Percentiles rank a stretch among this genome's conserved stretches.
Conservation (phyloP, 2,329 filamentous ascomycete genomes). For the Aureobasidium sp. region DNA sequence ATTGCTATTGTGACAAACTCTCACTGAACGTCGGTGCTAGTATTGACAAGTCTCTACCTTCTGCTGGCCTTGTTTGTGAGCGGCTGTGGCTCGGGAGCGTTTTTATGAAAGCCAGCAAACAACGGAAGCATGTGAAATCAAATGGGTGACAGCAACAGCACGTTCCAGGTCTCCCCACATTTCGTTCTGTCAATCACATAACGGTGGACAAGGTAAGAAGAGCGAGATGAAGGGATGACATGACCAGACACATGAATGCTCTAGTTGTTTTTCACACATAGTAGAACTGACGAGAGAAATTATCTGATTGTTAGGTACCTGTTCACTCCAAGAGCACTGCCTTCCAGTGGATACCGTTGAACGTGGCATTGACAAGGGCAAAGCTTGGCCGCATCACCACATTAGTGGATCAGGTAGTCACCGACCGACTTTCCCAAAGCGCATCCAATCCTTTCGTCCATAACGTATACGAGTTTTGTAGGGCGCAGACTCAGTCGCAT, state of each 20-base stretch:
- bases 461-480: not conserved
- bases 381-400: constrained; percentile 7
- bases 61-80: not conserved
- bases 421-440: constrained; percentile 1
- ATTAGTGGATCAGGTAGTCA: constrained; percentile 1
- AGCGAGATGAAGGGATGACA: not conserved
- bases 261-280: not conserved
- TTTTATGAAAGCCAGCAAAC: not conserved
- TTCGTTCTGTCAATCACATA: not conserved
- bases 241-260: not conserved
- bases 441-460: constrained; percentile 1
- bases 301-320: not conserved
- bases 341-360: not conserved
- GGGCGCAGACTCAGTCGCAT: not conserved
- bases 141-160: constrained; percentile 2
- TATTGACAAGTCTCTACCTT: not conserved
- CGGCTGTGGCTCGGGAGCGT: not conserved
- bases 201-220: not conserved
- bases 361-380: constrained; percentile 1
- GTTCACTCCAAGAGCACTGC: not conserved
- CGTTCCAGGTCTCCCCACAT: constrained; percentile 3
- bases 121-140: constrained; percentile 7
- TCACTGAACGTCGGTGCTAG: not conserved
- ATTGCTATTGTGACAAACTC: not conserved
- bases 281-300: not conserved